Evolutionary conservation across 73 alveolate species (phyloP), one percentile per base, ranked within the genome.

Genomic region (Paramecium tetraurelia): DNA sequence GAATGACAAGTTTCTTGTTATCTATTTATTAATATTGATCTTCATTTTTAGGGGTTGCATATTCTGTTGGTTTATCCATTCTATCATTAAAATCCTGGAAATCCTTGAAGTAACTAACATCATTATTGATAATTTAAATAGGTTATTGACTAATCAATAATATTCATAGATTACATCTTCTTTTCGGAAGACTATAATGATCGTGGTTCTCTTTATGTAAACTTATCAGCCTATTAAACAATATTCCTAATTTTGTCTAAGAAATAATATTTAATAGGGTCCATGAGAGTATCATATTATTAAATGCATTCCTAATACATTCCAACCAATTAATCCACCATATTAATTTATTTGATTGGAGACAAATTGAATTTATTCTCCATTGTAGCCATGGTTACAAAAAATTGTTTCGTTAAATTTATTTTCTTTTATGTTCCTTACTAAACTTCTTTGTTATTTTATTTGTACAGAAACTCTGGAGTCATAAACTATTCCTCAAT

Each of bases 321-420:
- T 41, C 90, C 90, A 4, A 80, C 90, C 14, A 80, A 80, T 80
- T 80, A 46, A 48, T 80, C 90, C 5, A 80, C 75, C 90, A 80
- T 22, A 22, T 41, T 22, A 14, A 80, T 41, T 22, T 41, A 63
- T 46, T 80, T 80, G 4, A 80, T 63, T 10, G 70, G 90, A 18
- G 70, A 21, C 21, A 22, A 21, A 44, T 80, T 27, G 21, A 43
- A 80, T 80, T 80, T 80, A 14, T 80, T 21, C 53, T 80, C 90
- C 27, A 80, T 21, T 1, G 90, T 35, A n/a, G 90, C 7, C 48
- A 80, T 20, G 9, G 90, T 20, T 18, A 44, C 6, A 43, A 31
- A 80, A 80, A 80, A 80, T 33, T 27, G 24, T 80, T 80, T 80
- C 70, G 90, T 44, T 80, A 80, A 48, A 24, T 41, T 80, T 20